These are phyloP conservation scores for Acacia crassicarpa DNA, from an alignment of 306 rosid genomes.

Conservation along the genomic window DNA sequence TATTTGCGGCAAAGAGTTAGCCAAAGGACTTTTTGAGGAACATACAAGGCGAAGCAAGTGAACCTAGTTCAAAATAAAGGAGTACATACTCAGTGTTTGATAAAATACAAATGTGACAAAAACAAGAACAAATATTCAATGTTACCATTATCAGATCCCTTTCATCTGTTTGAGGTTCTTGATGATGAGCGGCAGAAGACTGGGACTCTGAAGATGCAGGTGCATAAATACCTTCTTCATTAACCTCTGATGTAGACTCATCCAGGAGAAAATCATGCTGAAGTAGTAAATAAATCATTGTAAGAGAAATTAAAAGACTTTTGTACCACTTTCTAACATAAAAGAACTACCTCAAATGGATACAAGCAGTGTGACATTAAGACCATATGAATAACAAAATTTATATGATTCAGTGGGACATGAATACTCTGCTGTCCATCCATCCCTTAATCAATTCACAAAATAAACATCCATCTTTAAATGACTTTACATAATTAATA, in stretches of 20 bases:
- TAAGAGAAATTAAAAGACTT: conserved; percentile 23
- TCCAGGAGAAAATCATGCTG: conserved; percentile 42
- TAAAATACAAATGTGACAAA: conserved; percentile 12
- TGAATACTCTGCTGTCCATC: conserved; percentile 15
- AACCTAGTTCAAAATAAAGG: conserved; percentile 56
- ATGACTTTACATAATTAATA: conserved; percentile 16
- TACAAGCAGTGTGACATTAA: conserved; percentile 17
- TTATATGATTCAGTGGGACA: conserved; percentile 22
- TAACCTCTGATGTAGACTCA: conserved; percentile 46
- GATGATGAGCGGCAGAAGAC: conserved; percentile 51
- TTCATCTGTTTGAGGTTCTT: conserved; percentile 55
- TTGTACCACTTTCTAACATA: neutral
- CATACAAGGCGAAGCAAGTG: conserved; percentile 85
- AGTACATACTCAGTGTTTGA: conserved; percentile 18
- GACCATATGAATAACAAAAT: conserved; percentile 8
- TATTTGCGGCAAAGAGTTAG: conserved; percentile 69
- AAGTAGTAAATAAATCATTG: conserved; percentile 16
- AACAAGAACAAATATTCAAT: conserved; percentile 18
- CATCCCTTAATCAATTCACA: conserved; percentile 9
- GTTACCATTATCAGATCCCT: conserved; percentile 80
- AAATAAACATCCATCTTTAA: conserved; percentile 11
- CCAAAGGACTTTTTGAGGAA: conserved; percentile 62
- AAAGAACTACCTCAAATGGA: conserved; percentile 19
- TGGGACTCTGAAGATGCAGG: conserved; percentile 53
- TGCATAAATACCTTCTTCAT: conserved; percentile 40